These are phyloP conservation scores for Colletotrichum sublineola DNA, from an alignment of 2,329 filamentous ascomycete species.

Conservation along the genomic window DNA sequence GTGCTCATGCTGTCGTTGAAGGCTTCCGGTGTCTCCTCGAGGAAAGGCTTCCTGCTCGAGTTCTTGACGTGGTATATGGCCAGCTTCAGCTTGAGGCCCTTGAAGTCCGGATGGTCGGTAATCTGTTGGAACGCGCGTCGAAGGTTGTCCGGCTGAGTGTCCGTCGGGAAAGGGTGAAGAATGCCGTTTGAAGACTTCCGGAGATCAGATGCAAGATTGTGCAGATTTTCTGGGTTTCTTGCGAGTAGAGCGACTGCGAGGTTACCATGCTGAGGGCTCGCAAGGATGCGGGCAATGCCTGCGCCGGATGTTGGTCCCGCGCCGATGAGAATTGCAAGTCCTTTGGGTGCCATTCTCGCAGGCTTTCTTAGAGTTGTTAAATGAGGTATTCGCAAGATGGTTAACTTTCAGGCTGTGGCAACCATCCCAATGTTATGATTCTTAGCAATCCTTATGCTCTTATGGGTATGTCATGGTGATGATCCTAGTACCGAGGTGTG, in stretches of 20 bases:
- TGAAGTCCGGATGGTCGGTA: conserved; percentile 60
- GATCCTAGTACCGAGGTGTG: neutral
- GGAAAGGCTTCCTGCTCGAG: conserved; percentile 65
- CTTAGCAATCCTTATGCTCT: neutral
- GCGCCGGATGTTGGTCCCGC: conserved; percentile 64
- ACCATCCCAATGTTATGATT: neutral
- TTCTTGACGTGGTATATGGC: conserved; percentile 71
- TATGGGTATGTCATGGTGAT: neutral
- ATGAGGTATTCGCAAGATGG: neutral
- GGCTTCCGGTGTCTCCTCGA: conserved; percentile 64
- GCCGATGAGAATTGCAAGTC: conserved; percentile 65
- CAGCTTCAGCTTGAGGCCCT: conserved; percentile 62
- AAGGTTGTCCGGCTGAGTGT: conserved; percentile 62
- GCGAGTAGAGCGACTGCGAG: conserved; percentile 68
- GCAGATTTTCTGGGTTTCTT: conserved; percentile 60
- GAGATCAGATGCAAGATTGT: conserved; percentile 57
- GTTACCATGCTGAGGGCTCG: conserved; percentile 64
- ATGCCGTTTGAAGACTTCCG: conserved; percentile 57
- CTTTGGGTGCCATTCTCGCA: conserved; percentile 58
- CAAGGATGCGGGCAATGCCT: conserved; percentile 68
- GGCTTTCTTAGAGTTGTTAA: too few relatives aligned
- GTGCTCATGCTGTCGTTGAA: conserved; percentile 62
- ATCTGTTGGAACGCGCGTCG: conserved; percentile 64
- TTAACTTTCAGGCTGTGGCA: neutral
- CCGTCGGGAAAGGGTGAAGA: conserved; percentile 65